Evolutionary conservation across 257 asterid species (phyloP).

Genomic region (Nemophila menziesii): DNA sequence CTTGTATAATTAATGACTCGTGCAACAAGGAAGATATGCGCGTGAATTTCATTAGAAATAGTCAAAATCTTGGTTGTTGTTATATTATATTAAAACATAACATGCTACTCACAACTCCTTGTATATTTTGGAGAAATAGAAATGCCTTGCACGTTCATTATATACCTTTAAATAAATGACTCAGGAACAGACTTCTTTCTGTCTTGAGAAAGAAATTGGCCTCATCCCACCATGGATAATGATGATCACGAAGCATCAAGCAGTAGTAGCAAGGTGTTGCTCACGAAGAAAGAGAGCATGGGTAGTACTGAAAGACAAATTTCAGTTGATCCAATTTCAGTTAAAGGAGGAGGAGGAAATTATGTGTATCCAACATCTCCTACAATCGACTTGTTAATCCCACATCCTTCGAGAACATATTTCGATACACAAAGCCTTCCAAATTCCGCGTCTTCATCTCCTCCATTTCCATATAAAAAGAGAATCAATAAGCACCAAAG

Average conservation of each 20-base stretch:
- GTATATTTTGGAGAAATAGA: too few relatives aligned
- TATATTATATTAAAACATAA: too few relatives aligned
- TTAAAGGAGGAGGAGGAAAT: slow-evolving; percentile 10
- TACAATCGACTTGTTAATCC: slow-evolving; percentile 1
- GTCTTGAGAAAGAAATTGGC: too few relatives aligned
- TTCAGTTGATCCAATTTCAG: slow-evolving; percentile 54
- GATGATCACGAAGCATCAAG: slow-evolving; percentile 9
- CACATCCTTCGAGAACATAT: slow-evolving; percentile 21
- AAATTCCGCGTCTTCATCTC: slow-evolving; percentile 28
- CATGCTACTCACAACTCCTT: too few relatives aligned
- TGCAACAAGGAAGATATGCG: too few relatives aligned
- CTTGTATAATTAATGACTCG: too few relatives aligned
- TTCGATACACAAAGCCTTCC: slow-evolving; percentile 63
- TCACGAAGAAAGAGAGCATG: slow-evolving; percentile 18
- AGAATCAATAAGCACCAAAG: slow-evolving; percentile 17
- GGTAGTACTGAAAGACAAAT: slow-evolving; percentile 53
- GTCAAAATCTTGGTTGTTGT: too few relatives aligned
- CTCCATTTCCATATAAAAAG: slow-evolving; percentile 20
- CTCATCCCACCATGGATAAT: slow-evolving; percentile 5
- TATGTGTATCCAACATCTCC: not conserved
- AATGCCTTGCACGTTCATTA: too few relatives aligned
- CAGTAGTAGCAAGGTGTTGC: slow-evolving; percentile 5
- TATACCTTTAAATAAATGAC: too few relatives aligned
- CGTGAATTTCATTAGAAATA: too few relatives aligned
- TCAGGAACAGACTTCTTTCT: too few relatives aligned